Conservation (phyloP, 2,329 filamentous ascomycete species). For the Fusarium globosum region DNA sequence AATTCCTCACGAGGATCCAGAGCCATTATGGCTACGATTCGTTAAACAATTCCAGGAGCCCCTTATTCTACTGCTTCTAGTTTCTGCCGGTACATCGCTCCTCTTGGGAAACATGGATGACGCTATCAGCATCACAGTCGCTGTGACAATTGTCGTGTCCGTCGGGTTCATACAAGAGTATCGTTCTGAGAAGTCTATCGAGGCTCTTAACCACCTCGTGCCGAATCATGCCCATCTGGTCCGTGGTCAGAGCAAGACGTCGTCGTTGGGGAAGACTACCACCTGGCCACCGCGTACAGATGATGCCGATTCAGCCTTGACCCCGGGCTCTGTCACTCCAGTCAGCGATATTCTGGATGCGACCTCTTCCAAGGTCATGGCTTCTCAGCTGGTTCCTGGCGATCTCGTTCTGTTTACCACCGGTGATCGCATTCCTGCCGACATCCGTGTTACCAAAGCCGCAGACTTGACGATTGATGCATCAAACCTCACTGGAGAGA, state of each 20-base stretch:
- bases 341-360: slow-evolving; percentile 74
- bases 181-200: slow-evolving; percentile 95
- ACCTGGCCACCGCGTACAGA: slow-evolving; percentile 61
- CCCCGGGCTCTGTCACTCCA: slow-evolving; percentile 66
- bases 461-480: slow-evolving; percentile 94
- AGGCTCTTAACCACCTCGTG: slow-evolving; percentile 91
- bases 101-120: slow-evolving; percentile 95
- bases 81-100: slow-evolving; percentile 87
- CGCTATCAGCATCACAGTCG: slow-evolving; percentile 93
- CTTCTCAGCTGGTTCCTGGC: slow-evolving; percentile 87
- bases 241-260: slow-evolving; percentile 62
- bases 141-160: slow-evolving; percentile 95
- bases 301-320: slow-evolving; percentile 57
- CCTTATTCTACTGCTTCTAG: slow-evolving; percentile 89
- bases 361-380: slow-evolving; percentile 85
- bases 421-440: slow-evolving; percentile 94
- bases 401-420: slow-evolving; percentile 95
- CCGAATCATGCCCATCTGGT: slow-evolving; percentile 97
- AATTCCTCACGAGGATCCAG: slow-evolving; percentile 90
- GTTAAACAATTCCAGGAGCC: slow-evolving; percentile 97
- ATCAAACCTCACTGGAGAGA: slow-evolving; percentile 96
- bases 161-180: slow-evolving; percentile 99
- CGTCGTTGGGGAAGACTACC: slow-evolving; percentile 50
- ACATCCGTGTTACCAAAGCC: slow-evolving; percentile 92
- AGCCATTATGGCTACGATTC: slow-evolving; percentile 95